Percentiles rank a stretch among this genome's conserved stretches.
Evolutionary conservation across 371 early-diverging fungal genomes (phyloP).

Genomic region (Mortierella sp.): DNA sequence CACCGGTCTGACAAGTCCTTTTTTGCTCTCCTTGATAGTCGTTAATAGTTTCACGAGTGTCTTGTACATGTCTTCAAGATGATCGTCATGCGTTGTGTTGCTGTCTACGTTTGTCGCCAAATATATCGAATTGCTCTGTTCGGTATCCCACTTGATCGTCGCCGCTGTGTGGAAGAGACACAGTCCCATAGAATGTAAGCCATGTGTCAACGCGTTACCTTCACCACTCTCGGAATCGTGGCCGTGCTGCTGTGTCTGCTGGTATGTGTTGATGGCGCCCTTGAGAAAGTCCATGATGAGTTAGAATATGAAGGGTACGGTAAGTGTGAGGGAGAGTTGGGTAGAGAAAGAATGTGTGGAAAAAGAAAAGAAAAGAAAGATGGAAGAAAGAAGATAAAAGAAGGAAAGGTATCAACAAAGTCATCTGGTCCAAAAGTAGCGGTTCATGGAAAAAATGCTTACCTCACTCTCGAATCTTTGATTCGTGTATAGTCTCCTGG

Average conservation of each 20-base stretch:
- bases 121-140: no score
- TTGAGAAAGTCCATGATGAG: constrained; percentile 30
- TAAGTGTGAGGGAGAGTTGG: neutral
- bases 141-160: no score
- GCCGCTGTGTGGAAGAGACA: no score
- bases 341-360: neutral
- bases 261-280: neutral
- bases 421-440: neutral
- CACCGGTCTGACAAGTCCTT: no score
- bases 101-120: no score
- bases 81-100: no score
- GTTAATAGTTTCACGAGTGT: no score
- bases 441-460: constrained; percentile 9
- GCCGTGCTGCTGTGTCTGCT: no score
- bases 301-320: no score
- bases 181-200: neutral
- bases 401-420: constrained; percentile 1
- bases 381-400: neutral
- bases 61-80: no score
- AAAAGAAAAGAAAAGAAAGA: constrained; percentile 2
- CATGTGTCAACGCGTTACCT: neutral
- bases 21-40: no score
- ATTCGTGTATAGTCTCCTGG: neutral
- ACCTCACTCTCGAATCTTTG: constrained; percentile 4
- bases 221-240: constrained; percentile 3